phyloP scores from a whole-genome alignment of 345 rosid species.

The Aurinia saxatilis region DNA sequence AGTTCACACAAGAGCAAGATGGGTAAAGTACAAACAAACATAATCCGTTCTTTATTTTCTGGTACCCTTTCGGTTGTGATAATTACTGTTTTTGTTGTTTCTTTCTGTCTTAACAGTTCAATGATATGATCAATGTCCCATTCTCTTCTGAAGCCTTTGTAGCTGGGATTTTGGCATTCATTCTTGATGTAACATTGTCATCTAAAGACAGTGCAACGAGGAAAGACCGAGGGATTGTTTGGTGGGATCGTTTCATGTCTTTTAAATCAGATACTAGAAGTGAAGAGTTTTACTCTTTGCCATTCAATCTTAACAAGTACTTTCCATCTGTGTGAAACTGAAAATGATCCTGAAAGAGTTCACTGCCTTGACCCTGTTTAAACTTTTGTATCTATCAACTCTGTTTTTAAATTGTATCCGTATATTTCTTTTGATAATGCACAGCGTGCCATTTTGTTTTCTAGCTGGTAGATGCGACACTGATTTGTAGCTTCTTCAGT shows the following conservation, averaged over 20 bases:
- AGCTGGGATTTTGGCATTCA: conserved; percentile 62
- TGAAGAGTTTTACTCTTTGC: conserved; percentile 87
- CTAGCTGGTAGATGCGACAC: no score
- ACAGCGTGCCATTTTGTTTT: no score
- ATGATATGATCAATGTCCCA: conserved; percentile 93
- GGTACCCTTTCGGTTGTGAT: not conserved
- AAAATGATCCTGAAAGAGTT: not conserved
- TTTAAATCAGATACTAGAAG: conserved; percentile 88
- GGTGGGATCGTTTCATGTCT: conserved; percentile 88
- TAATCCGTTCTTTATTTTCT: not conserved
- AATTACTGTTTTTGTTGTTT: not conserved
- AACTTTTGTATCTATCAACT: not conserved
- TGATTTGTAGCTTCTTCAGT: no score
- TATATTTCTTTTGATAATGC: not conserved
- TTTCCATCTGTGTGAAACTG: conserved; percentile 81
- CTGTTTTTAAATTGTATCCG: not conserved
- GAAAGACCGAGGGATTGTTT: conserved; percentile 80
- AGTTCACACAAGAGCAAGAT: conserved; percentile 56
- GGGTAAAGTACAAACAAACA: conserved; percentile 37
- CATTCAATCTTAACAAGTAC: conserved; percentile 92
- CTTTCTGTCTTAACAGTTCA: conserved; percentile 54
- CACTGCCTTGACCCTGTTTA: not conserved
- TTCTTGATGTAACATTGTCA: conserved; percentile 62
- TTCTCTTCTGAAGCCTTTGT: conserved; percentile 83
- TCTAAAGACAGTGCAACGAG: conserved; percentile 47